Percentiles rank a stretch among this genome's conserved stretches.
phyloP scores from a whole-genome alignment of 306 rosid species.

The Prunus mongolica region DNA sequence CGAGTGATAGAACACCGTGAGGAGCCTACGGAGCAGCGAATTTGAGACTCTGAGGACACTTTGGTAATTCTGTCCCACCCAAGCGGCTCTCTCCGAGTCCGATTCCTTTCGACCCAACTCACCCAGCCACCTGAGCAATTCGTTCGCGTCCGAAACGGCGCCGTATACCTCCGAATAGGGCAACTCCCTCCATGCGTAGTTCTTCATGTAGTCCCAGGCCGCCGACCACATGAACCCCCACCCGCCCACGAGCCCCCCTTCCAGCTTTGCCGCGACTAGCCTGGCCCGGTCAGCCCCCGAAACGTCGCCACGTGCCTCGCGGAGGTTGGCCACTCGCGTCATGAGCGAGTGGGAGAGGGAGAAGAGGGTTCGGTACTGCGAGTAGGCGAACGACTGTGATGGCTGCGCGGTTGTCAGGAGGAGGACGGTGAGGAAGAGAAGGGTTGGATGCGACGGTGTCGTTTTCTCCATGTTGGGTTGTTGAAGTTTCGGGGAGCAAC shows the following conservation, averaged over 20 bases:
- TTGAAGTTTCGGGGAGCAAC: neutral
- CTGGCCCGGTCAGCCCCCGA: constrained; percentile 57
- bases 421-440: constrained; percentile 28
- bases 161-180: constrained; percentile 42
- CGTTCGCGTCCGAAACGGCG: constrained; percentile 50
- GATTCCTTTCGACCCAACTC: constrained; percentile 56
- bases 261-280: constrained; percentile 45
- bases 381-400: constrained; percentile 42
- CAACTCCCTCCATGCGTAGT: constrained; percentile 54
- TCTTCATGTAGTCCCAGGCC: constrained; percentile 60
- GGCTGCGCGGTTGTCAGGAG: constrained; percentile 37
- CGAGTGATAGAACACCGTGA: constrained; percentile 53
- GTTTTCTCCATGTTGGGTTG: constrained; percentile 32
- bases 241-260: constrained; percentile 46
- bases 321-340: constrained; percentile 67
- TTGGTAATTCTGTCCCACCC: constrained; percentile 56
- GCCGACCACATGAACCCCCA: constrained; percentile 45
- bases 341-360: constrained; percentile 66
- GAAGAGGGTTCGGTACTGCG: constrained; percentile 37
- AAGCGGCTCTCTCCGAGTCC: constrained; percentile 38
- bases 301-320: constrained; percentile 62
- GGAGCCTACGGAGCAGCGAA: constrained; percentile 48
- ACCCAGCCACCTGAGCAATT: constrained; percentile 46
- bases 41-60: constrained; percentile 34
- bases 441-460: constrained; percentile 28